These are phyloP conservation scores for Sporothrix globosa DNA, from an alignment of 2,329 filamentous ascomycete genomes.

Conservation along the genomic window DNA sequence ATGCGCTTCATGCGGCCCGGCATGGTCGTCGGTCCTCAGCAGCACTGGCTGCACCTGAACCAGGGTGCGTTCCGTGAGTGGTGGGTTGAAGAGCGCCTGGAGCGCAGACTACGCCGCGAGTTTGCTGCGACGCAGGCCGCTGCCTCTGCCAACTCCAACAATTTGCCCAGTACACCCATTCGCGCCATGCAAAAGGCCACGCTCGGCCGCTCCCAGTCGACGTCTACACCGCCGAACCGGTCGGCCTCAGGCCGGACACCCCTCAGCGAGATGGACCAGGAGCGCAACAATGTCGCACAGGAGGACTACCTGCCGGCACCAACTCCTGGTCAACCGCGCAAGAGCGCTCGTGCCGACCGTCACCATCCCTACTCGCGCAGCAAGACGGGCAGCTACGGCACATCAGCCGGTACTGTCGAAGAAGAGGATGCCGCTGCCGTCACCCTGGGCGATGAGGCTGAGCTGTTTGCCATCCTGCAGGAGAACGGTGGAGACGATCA, in stretches of 20 bases:
- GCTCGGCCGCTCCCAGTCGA: conserved; percentile 54
- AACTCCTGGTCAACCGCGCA: conserved; percentile 92
- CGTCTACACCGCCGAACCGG: conserved; percentile 82
- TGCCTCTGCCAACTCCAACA: conserved; percentile 39
- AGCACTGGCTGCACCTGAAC: conserved; percentile 98
- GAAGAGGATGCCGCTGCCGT: conserved; percentile 51
- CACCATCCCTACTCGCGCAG: conserved; percentile 68
- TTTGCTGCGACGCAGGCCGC: conserved; percentile 51
- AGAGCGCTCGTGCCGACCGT: conserved; percentile 75
- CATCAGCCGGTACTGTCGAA: conserved; percentile 47
- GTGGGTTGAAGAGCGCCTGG: conserved; percentile 90
- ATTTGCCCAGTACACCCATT: conserved; percentile 61
- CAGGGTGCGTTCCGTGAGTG: conserved; percentile 97
- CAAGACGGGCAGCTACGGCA: conserved; percentile 55
- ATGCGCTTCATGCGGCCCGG: conserved; percentile 99
- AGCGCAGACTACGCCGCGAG: conserved; percentile 66
- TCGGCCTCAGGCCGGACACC: conserved; percentile 76
- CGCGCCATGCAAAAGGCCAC: conserved; percentile 64
- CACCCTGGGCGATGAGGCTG: conserved; percentile 57
- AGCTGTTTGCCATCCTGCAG: conserved; percentile 45
- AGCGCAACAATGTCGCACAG: conserved; percentile 69
- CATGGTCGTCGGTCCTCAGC: conserved; percentile 98
- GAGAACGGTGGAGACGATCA: conserved; percentile 63
- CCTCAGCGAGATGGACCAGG: conserved; percentile 91
- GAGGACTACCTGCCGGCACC: conserved; percentile 94